Base-by-base conservation (phyloP, 2,329 filamentous ascomycete species). In the Epichloe aotearoae region DNA sequence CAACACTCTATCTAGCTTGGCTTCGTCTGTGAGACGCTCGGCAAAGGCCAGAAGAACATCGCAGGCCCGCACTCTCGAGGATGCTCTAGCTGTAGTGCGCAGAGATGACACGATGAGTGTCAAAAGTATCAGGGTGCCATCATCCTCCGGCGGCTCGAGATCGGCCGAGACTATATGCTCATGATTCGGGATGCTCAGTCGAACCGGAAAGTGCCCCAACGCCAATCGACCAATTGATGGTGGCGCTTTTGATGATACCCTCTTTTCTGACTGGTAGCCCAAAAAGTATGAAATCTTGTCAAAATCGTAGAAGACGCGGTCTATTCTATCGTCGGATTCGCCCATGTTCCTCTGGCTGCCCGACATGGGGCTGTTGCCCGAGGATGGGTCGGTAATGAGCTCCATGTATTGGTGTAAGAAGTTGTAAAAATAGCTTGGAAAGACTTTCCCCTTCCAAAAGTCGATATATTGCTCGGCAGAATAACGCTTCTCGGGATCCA, bases 341-440 rank as follows among this genome's bases (percentile, higher is more conserved):
- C 86, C 86, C 49, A 90, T 73, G 60, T 90, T 94, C 56, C 79
- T 81, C 37, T 61, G 56, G 11, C 80, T 75, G 1, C 84, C 79
- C 10, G 84, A 83, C 41, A 88, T 76, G 11, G 83, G 78, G 49
- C 79, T 82, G 56, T 85, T 83, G 1, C 88, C 88, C 1, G 88
- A 87, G 0, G 85, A 87, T 0, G 90, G 86, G 63, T 97, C 89
- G 4, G 93, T 97, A 55, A 98, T 87, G 50, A 95, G 78, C 58
- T 88, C 87, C 88, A 98, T 96, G 63, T 98, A 95, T 61, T 96
- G 90, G 64, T 98, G 93, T 34, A 98, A 74, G 63, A 98, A 97
- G 63, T 82, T 94, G 73, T 96, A 97, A 61, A 98, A 98, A 68
- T 98, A 98, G 52, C 87, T 81, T 0, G 93, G 94, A 56, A 98